phyloP scores from a whole-genome alignment of 169 alveolate species.

The Cryptosporidium xiaoi region DNA sequence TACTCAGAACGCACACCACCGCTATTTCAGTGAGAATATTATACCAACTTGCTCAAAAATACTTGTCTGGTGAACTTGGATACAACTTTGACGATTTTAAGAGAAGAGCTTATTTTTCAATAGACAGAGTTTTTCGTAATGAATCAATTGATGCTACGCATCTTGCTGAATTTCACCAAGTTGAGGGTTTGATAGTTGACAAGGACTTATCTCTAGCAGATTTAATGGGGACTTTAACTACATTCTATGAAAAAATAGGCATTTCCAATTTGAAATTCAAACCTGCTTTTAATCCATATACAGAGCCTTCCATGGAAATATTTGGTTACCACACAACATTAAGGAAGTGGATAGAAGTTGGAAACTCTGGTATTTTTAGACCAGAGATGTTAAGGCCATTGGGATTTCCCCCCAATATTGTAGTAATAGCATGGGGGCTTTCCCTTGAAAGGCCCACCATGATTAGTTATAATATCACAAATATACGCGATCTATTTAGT shows the following conservation, averaged over 20 bases:
- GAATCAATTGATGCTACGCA: constrained; percentile 99
- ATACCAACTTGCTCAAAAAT: constrained; percentile 92
- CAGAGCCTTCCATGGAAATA: constrained; percentile 99
- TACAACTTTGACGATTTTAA: constrained; percentile 80
- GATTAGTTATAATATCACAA: constrained; percentile 95
- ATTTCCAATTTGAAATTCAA: constrained; percentile 92
- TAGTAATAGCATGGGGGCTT: constrained; percentile 99
- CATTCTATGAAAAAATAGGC: constrained; percentile 95
- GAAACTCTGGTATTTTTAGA: constrained; percentile 99
- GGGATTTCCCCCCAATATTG: constrained; percentile 97
- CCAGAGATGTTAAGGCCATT: constrained; percentile 99
- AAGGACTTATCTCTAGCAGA: constrained; percentile 91
- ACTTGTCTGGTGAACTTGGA: constrained; percentile 79
- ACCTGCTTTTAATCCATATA: constrained; percentile 99
- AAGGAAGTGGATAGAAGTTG: constrained; percentile 98
- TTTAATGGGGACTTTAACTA: constrained; percentile 90
- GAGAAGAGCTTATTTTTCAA: constrained; percentile 93
- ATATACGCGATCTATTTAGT: constrained; percentile 98
- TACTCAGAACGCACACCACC: constrained; percentile 99
- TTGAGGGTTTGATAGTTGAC: constrained; percentile 95
- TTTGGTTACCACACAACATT: constrained; percentile 97
- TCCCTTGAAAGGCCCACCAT: constrained; percentile 99
- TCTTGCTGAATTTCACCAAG: constrained; percentile 99
- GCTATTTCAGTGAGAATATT: constrained; percentile 96
- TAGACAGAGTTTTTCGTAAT: constrained; percentile 99